These are phyloP conservation scores for Cadophora malorum DNA, from an alignment of 2,329 filamentous ascomycete species.

Conservation along the genomic window DNA sequence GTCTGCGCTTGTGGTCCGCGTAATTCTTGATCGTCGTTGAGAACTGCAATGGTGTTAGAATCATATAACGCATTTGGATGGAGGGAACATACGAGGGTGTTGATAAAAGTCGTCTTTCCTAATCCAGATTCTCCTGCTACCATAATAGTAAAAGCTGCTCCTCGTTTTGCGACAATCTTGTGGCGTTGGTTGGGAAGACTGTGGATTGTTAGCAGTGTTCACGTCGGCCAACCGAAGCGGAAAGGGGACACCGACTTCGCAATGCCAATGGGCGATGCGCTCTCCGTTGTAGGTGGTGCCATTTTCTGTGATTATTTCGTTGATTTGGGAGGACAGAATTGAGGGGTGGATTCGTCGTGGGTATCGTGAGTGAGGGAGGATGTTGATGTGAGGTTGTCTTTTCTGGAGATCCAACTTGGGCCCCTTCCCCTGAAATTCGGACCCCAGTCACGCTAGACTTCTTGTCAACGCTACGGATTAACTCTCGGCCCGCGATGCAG, in stretches of 20 bases:
- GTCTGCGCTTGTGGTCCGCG: conserved; percentile 98
- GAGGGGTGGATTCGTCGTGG: conserved; percentile 6
- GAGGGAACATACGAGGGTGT: conserved; percentile 70
- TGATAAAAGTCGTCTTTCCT: conserved; percentile 99
- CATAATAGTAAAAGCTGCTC: conserved; percentile 99
- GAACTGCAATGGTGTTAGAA: conserved; percentile 56
- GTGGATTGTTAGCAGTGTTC: conserved; percentile 15
- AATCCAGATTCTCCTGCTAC: conserved; percentile 98
- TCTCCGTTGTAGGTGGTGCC: conserved; percentile 64
- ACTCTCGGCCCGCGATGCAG: conserved; percentile 10
- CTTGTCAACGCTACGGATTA: conserved; percentile 4
- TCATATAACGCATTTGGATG: not conserved
- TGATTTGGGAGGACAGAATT: not conserved
- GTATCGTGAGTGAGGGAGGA: conserved; percentile 7
- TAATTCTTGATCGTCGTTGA: conserved; percentile 99
- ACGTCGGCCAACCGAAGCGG: conserved; percentile 45
- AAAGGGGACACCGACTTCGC: conserved; percentile 55
- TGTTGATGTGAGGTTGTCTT: conserved; percentile 9
- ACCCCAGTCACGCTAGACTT: conserved; percentile 19
- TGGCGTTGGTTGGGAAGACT: conserved; percentile 67
- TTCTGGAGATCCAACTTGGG: conserved; percentile 20
- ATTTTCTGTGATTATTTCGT: conserved; percentile 47
- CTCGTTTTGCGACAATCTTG: conserved; percentile 81
- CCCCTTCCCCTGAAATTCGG: conserved; percentile 31
- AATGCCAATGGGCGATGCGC: conserved; percentile 74